Conservation (phyloP, 495 filamentous ascomycete genomes). For the Venustampulla echinocandica region DNA sequence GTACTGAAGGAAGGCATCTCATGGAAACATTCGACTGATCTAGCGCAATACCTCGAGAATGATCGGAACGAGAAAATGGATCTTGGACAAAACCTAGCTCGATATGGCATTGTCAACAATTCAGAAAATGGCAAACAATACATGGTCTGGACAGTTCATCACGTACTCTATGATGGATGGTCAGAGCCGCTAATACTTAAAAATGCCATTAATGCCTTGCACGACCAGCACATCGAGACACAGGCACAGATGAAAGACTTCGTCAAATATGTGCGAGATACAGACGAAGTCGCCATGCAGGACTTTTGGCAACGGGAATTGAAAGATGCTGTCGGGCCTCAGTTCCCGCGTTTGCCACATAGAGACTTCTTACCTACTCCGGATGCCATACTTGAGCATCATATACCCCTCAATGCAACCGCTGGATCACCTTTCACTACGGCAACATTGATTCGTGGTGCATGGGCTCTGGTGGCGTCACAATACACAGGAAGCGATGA, state of each 20-base stretch:
- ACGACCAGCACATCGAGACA: not conserved
- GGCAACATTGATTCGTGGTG: not conserved
- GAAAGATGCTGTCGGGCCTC: not conserved
- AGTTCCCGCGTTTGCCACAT: slow-evolving; percentile 20
- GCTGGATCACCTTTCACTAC: no score
- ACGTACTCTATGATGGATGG: not conserved
- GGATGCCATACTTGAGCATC: not conserved
- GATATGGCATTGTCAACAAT: not conserved
- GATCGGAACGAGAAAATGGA: not conserved
- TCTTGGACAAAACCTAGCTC: not conserved
- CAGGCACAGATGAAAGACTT: not conserved
- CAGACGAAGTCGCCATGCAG: not conserved
- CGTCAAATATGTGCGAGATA: not conserved
- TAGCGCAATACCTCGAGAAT: not conserved
- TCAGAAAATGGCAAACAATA: not conserved
- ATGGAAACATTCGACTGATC: not conserved
- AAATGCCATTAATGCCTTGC: not conserved
- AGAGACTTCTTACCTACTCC: not conserved
- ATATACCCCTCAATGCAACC: no score
- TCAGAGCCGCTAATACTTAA: not conserved
- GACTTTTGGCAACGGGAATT: not conserved
- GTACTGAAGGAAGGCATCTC: not conserved
- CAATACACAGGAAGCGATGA: slow-evolving; percentile 33
- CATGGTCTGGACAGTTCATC: not conserved
- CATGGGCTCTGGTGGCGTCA: slow-evolving; percentile 30